A percentile compares a stretch with the other conserved stretches of the same genome.
Evolutionary conservation across 371 early-diverging fungal genomes (phyloP).

Genomic region (Mucor velutinosus): DNA sequence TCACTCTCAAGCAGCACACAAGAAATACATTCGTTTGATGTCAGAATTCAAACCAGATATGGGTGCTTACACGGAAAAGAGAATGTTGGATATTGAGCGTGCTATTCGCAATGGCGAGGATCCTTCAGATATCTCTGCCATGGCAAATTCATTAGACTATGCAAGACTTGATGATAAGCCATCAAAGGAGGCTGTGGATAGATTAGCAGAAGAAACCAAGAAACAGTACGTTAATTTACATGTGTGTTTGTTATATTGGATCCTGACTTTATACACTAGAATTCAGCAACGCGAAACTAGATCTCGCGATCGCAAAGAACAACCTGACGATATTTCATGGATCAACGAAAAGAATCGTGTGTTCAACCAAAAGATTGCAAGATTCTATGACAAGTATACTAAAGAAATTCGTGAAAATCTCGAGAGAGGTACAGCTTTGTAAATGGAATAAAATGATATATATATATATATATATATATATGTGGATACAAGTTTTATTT

Average conservation of each 20-base stretch:
- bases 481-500: constrained; percentile 2
- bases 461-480: background rate
- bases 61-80: constrained; percentile 71
- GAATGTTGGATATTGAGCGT: constrained; percentile 45
- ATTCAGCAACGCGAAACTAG: constrained; percentile 69
- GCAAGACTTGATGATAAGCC: constrained; percentile 68
- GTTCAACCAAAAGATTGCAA: constrained; percentile 93
- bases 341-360: constrained; percentile 95
- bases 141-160: constrained; percentile 72
- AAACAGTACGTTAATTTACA: constrained; percentile 65
- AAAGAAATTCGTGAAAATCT: constrained; percentile 89
- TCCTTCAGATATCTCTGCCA: constrained; percentile 59
- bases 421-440: constrained; percentile 86
- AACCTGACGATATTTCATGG: constrained; percentile 90
- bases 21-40: constrained; percentile 82
- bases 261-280: constrained; percentile 35
- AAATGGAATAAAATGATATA: constrained; percentile 10
- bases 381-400: constrained; percentile 93
- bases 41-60: constrained; percentile 85
- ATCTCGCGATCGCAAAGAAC: constrained; percentile 72
- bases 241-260: background rate
- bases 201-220: constrained; percentile 72
- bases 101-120: constrained; percentile 46
- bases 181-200: constrained; percentile 67
- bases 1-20: constrained; percentile 82